Evolutionary conservation across 306 rosid genomes (phyloP), one percentile per base, ranked within the genome.

Genomic region (barrel medic (Medicago truncatula)): DNA sequence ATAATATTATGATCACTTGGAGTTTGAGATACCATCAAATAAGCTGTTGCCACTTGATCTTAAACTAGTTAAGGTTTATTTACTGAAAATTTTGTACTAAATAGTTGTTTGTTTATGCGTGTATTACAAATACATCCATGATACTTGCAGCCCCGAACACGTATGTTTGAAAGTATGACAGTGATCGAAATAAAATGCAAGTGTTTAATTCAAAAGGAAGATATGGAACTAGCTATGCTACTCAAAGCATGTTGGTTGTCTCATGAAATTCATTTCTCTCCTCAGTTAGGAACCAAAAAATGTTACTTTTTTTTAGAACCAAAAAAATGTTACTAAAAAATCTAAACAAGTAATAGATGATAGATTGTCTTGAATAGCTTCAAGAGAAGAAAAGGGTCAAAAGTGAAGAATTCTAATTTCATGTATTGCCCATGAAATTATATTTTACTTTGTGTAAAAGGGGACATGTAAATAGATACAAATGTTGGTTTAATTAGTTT

Each of bases 1-100:
- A 60, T 75, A 9, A 75, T 36, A 47, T 17, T 11, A 47, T 40
- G 47, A 18, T 74, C n/a, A 17, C 10, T 31, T 58, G 49, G 31
- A 28, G 62, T 46, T 67, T 80, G 52, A 57, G 69, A 41, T 79
- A 31, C 43, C 34, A 6, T 39, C 31, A 1, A 63, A 36, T 36
- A 16, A 4, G 14, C 49, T 34, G 3, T 57, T 4, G 9, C n/a
- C 36, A 10, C 8, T 50, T 50, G 65, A 25, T 59, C 39, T 59
- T 59, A 59, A 28, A 49, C 18, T 15, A 2, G 9, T 49, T 49
- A 2, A 50, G 9, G 6, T 23, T 58, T 21, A 23, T 23, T 58
- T 11, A 12, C 1, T 25, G 16, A 23, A 58, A 5, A 1, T 20
- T 56, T 57, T 58, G 64, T 58, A 58, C 38, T 58, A 2, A 23